phyloP scores from a whole-genome alignment of 352 stramenopile genomes.

The Globisporangium acanthophoron region DNA sequence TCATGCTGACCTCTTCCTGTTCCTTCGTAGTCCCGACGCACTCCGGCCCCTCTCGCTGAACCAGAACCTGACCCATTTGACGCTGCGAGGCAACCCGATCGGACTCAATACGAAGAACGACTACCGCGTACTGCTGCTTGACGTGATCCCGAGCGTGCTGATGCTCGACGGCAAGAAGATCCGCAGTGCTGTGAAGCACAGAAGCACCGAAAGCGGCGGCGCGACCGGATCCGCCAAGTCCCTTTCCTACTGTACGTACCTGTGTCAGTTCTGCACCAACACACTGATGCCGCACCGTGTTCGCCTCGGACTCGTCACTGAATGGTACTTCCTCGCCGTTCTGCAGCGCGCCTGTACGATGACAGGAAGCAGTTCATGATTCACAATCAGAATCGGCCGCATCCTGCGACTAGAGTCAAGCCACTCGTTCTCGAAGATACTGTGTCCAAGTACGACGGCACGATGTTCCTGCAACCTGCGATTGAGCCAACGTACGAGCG shows the following conservation, averaged over 20 bases:
- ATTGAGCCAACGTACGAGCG: slow-evolving; percentile 32
- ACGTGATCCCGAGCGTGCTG: slow-evolving; percentile 68
- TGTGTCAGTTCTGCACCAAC: not conserved
- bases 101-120: slow-evolving; percentile 41
- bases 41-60: slow-evolving; percentile 61
- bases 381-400: slow-evolving; percentile 32
- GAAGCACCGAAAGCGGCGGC: slow-evolving; percentile 16
- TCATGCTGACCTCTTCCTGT: not conserved
- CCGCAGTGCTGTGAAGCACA: slow-evolving; percentile 38
- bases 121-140: slow-evolving; percentile 60
- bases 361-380: slow-evolving; percentile 79
- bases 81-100: slow-evolving; percentile 61
- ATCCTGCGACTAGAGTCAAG: slow-evolving; percentile 31
- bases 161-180: slow-evolving; percentile 79
- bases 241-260: slow-evolving; percentile 61
- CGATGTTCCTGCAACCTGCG: slow-evolving; percentile 51
- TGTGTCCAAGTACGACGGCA: slow-evolving; percentile 38
- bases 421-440: slow-evolving; percentile 32
- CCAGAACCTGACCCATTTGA: slow-evolving; percentile 61
- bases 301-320: not conserved
- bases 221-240: slow-evolving; percentile 34
- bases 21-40: slow-evolving; percentile 40
- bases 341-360: slow-evolving; percentile 64
- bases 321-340: not conserved
- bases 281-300: not conserved